A percentile compares a stretch with the other conserved stretches of the same genome.
phyloP scores from a whole-genome alignment of 495 filamentous ascomycete genomes.

The Penicillium diatomitis region DNA sequence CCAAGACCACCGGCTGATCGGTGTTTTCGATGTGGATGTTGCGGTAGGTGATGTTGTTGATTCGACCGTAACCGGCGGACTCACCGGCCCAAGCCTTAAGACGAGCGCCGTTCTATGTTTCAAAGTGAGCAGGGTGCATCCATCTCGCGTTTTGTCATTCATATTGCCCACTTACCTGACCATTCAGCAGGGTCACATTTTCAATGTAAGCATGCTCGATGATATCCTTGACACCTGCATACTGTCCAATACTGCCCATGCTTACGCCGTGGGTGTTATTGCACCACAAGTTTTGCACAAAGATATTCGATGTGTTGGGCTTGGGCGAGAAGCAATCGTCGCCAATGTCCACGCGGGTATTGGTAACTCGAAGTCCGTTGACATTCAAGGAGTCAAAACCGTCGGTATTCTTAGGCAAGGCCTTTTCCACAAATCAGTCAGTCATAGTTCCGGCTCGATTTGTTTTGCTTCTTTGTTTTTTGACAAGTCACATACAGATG shows the following conservation, averaged over 20 bases:
- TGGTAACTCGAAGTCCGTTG: conserved; percentile 39
- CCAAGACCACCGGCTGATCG: conserved; percentile 44
- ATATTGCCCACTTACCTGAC: conserved; percentile 19
- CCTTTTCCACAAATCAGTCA: conserved; percentile 6
- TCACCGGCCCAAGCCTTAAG: conserved; percentile 48
- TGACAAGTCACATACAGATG: conserved; percentile 18
- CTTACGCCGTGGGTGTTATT: conserved; percentile 49
- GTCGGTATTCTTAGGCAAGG: conserved; percentile 47
- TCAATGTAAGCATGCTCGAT: conserved; percentile 47
- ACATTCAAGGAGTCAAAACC: conserved; percentile 48
- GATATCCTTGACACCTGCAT: conserved; percentile 41
- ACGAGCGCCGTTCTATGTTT: conserved; percentile 37
- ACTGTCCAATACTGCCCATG: conserved; percentile 52
- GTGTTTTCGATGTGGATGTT: conserved; percentile 48
- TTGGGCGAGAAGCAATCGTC: conserved; percentile 55
- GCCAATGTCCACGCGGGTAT: conserved; percentile 43
- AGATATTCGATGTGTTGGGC: conserved; percentile 48
- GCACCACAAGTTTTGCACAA: conserved; percentile 49
- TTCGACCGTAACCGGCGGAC: conserved; percentile 45
- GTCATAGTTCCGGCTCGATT: not conserved
- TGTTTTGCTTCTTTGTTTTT: no score
- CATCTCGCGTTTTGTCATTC: not conserved
- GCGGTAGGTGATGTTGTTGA: conserved; percentile 51
- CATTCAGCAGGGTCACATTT: conserved; percentile 48
- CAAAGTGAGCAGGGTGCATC: no score